phyloP scores from a whole-genome alignment of 176 grass and related monocot genomes.

The Ananas comosus region DNA sequence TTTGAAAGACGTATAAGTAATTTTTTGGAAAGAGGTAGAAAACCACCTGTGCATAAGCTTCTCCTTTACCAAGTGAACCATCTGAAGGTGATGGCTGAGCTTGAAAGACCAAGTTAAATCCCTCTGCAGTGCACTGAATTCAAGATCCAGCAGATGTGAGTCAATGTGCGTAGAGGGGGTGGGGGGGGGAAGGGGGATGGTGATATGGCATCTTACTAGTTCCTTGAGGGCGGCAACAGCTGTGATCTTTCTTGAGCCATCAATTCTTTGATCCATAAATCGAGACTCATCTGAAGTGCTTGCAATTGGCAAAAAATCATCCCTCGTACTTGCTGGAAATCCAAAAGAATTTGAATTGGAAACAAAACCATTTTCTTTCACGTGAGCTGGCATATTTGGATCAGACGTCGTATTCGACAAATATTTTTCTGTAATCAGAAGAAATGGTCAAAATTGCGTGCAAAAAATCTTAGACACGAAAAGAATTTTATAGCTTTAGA shows the following conservation, averaged over 20 bases:
- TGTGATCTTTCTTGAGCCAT: constrained; percentile 29
- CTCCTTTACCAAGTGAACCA: constrained; percentile 34
- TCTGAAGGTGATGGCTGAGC: constrained; percentile 30
- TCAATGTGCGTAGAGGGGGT: constrained; percentile 22
- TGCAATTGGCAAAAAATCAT: constrained; percentile 37
- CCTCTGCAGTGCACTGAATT: constrained; percentile 56
- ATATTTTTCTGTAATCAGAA: constrained; percentile 64
- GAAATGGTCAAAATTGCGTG: constrained; percentile 21
- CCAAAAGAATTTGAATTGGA: constrained; percentile 38
- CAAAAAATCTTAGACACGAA: not conserved
- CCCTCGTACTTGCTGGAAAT: constrained; percentile 33
- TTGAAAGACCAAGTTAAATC: constrained; percentile 62
- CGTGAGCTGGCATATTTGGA: constrained; percentile 29
- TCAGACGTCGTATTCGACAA: constrained; percentile 40
- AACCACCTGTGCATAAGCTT: constrained; percentile 56
- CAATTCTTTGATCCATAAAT: constrained; percentile 23
- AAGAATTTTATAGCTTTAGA: too few species aligned
- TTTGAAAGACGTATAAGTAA: constrained; percentile 1
- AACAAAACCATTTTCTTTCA: constrained; percentile 48
- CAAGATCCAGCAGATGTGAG: constrained; percentile 16
- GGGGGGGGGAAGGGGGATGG: constrained; percentile 7
- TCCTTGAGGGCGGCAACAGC: constrained; percentile 61
- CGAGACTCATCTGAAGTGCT: constrained; percentile 44
- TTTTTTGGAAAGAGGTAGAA: constrained; percentile 13
- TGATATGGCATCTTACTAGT: constrained; percentile 40